Evolutionary conservation across 768 basidiomycete genomes (phyloP), one percentile per base, ranked within the genome.

Genomic region (Lactarius evosmus): DNA sequence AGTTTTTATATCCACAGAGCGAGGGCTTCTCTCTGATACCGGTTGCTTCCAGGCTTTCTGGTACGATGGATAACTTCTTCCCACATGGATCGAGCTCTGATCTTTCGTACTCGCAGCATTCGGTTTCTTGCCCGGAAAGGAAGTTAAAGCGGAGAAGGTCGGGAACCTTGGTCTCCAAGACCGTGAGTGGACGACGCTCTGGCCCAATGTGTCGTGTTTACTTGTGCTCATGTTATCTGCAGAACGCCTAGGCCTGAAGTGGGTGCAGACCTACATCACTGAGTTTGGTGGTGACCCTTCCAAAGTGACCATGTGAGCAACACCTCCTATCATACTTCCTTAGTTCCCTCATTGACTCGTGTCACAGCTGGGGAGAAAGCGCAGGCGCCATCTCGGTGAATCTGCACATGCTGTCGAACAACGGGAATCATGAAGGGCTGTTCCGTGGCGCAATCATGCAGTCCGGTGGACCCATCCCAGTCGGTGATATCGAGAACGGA

Each of bases 101-200:
- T 16, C 9, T 16, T n/a, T 36, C 7, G 11, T 32, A 1, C 22
- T 53, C 4, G 1, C 7, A 68, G 82, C 78, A 5, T 79, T 83
- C 56, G 83, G 84, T 3, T 85, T 85, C 71, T 63, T 85, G 41
- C 77, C 79, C 0, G 75, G 82, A 49, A 75, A 79, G 65, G 83
- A 85, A 74, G 78, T 84, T 1, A 80, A 78, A 54, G 76, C 73
- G 4, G 83, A 79, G 3, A 80, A 80, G 1, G 75, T 83, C 8
- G 83, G 82, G 1, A 89, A 89, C 69, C 75, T 87, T 25, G 88
- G 88, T n/a, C 74, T 90, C 27, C 82, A 81, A 61, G 87, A 89
- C 74, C 84, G 84, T 84, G 68, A 72, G 82, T 75, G 1, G 16
- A 30, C 30, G 7, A n/a, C 0, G 7, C 27, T 12, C 8, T 50